Base-by-base conservation (phyloP, 257 asterid genomes). In the Lantana camara region DNA sequence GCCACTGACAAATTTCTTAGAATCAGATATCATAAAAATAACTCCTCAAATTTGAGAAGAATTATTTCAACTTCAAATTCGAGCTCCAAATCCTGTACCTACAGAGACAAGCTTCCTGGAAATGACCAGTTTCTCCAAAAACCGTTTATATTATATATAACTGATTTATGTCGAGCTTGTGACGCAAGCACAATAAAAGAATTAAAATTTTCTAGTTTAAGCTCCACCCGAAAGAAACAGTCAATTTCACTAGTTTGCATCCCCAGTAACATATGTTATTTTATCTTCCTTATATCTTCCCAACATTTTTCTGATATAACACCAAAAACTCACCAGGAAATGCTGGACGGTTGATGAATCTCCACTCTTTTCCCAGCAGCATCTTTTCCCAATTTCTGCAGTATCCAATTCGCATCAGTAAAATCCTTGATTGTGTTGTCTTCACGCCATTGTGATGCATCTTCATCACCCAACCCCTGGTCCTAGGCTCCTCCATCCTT, bases 361-460 rank as follows among this genome's bases (percentile, higher is more conserved):
- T 94, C 96, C 52, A 94, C 96, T 77, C 96, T 83, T 83, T 94
- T 94, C 27, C 99, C 98, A 55, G 84, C 80, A 34, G 99, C 99
- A 83, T 86, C 93, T 86, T 86, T 86, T 23, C 99, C 99, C 81
- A 94, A 69, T 73, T 86, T 94, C 86, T 90, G 96, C 61, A 94
- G 77, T 79, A 94, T 79, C 96, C 99, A 94, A 66, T 79, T 90
- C 56, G 96, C 99, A 83, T 80, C 96, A 51, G 85, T 75, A 51
- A 90, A 80, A 68, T 88, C 96, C 73, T 85, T 93, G 78, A 86
- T 68, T 35, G 84, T 66, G 60, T 70, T 68, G 64, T 79, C 92
- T 52, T 77, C 90, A 35, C 67, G 73, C 73, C 60, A 57, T 29
- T 75, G 86, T 2, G 87, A 64, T 40, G 80, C 55, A 72, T 79